phyloP scores from a whole-genome alignment of 2,329 filamentous ascomycete species.

The Coleophoma crateriformis region DNA sequence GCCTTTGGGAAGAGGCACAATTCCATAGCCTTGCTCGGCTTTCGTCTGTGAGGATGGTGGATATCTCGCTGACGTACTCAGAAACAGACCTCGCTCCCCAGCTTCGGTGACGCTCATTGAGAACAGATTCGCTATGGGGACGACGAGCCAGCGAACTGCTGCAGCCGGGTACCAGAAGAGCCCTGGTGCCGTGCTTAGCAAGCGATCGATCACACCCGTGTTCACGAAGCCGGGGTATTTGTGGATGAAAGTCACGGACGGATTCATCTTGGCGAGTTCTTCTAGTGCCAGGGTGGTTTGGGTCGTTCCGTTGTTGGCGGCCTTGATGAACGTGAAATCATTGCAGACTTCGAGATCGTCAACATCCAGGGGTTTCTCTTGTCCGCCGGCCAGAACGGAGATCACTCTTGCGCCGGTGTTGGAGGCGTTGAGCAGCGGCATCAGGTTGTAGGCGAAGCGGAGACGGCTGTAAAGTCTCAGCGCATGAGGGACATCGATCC shows the following conservation, averaged over 20 bases:
- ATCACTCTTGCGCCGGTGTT: constrained; percentile 43
- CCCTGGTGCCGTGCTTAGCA: constrained; percentile 17
- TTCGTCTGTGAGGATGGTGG: constrained; percentile 9
- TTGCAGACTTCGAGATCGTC: constrained; percentile 31
- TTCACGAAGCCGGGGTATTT: constrained; percentile 33
- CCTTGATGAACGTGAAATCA: constrained; percentile 30
- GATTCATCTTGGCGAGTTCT: constrained; percentile 38
- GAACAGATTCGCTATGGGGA: constrained; percentile 25
- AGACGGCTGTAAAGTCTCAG: constrained; percentile 53
- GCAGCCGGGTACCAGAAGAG: constrained; percentile 14
- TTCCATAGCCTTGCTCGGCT: constrained; percentile 11
- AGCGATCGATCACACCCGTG: constrained; percentile 25
- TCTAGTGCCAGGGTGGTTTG: constrained; percentile 47
- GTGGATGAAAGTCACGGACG: constrained; percentile 35
- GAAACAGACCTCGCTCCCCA: constrained; percentile 33
- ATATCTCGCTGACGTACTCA: constrained; percentile 30
- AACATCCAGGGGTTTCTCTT: constrained; percentile 44
- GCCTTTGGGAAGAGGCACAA: constrained; percentile 11
- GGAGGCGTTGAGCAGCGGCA: constrained; percentile 44
- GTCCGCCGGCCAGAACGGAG: constrained; percentile 44
- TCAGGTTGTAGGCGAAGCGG: constrained; percentile 49
- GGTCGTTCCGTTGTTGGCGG: constrained; percentile 39
- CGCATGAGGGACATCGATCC: constrained; percentile 44
- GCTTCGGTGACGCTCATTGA: constrained; percentile 23
- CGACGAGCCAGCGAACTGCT: constrained; percentile 11